Percentiles rank a stretch among this genome's conserved stretches.
phyloP scores from a whole-genome alignment of 106 monocot species.

The Iris macrosiphon region DNA sequence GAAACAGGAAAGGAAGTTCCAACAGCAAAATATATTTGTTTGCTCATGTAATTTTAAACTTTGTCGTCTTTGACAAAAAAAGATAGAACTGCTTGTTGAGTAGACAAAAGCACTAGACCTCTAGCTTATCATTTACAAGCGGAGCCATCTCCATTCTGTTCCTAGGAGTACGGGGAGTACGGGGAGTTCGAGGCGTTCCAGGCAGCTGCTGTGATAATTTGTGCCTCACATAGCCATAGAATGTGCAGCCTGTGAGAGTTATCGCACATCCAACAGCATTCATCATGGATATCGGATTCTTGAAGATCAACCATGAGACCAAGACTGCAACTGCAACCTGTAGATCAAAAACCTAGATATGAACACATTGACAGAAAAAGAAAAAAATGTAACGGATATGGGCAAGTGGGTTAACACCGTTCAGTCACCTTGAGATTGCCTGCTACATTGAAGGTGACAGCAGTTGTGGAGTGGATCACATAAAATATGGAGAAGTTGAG shows the following conservation, averaged over 20 bases:
- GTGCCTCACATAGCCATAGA: slow-evolving; percentile 82
- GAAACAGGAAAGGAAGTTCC: no score
- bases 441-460: slow-evolving; percentile 87
- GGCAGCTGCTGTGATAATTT: slow-evolving; percentile 51
- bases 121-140: slow-evolving; percentile 55
- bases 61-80: no score
- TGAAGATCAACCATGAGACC: slow-evolving; percentile 91
- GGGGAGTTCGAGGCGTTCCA: slow-evolving; percentile 21
- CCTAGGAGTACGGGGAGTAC: slow-evolving; percentile 33
- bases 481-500: slow-evolving; percentile 97
- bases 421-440: slow-evolving; percentile 72
- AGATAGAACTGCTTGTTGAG: no score
- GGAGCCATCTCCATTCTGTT: slow-evolving; percentile 56
- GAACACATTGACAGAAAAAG: background rate
- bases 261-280: slow-evolving; percentile 76
- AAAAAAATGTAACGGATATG: background rate
- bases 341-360: background rate
- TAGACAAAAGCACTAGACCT: no score
- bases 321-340: slow-evolving; percentile 88
- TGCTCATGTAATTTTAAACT: no score
- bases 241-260: slow-evolving; percentile 79
- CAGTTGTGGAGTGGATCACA: slow-evolving; percentile 94
- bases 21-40: no score
- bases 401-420: background rate
- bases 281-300: slow-evolving; percentile 67